Base-by-base conservation (phyloP, 805 yeast species). In the Candida dajiaensis region DNA sequence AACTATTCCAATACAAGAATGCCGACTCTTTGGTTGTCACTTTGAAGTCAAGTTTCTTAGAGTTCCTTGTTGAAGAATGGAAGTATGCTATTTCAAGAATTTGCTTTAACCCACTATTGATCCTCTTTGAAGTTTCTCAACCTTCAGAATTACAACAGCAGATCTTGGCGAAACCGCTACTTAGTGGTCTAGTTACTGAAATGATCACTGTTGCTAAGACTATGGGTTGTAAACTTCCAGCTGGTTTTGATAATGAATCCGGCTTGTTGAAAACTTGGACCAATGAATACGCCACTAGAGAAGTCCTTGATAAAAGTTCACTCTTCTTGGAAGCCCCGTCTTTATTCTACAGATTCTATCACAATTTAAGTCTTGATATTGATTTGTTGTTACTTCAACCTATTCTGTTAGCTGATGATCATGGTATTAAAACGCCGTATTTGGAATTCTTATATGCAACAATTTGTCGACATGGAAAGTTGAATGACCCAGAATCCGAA, bases 401-500 rank as follows among this genome's bases (percentile, higher is more conserved):
- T 6, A 90, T 90, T 44, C 69, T 90, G 46, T 71, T 89, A 47
- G 96, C 94, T n/a, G 96, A 89, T 67, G 96, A 89, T 61, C 78
- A 78, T 60, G 82, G 84, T 42, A 81, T 89, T 45, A 83, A 85
- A 62, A 88, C 97, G 0, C 97, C 97, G 2, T 90, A 90, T 62
- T 71, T 90, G 62, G 97, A 90, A 67, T 87, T 87, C 55, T 68
- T 88, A 47, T 90, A 88, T 62, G 89, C 96, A 3, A 76, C 81
- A 45, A 69, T 85, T 71, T 80, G 86, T 52, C 90, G 85, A 61
- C 74, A 71, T 45, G 73, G 68, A 22, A 50, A 64, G 40, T 50
- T 61, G 45, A 36, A 36, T 20, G n/a, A 20, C 10, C 18, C 46
- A 9, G 26, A 38, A 1, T 29, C 40, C 6, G 33, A 42, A 20